A percentile compares a stretch with the other conserved stretches of the same genome.
Evolutionary conservation across 805 yeast species (phyloP).

Genomic region (Kodamaea lidongshanica): DNA sequence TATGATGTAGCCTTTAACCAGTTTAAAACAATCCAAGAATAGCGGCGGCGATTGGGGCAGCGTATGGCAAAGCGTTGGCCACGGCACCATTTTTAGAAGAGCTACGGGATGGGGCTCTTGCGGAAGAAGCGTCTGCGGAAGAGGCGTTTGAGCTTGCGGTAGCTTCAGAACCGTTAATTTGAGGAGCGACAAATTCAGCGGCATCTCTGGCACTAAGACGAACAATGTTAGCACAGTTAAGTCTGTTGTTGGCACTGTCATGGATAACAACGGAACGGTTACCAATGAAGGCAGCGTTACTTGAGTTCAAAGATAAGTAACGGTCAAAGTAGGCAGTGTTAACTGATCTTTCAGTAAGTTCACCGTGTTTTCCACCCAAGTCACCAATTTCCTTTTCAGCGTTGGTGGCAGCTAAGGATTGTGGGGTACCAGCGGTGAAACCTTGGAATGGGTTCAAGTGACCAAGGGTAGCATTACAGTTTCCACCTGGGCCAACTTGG

Average conservation of each 20-base stretch:
- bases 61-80: no score
- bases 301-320: conserved; percentile 19
- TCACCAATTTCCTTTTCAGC: conserved; percentile 30
- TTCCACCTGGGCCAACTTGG: conserved; percentile 25
- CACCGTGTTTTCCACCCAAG: conserved; percentile 35
- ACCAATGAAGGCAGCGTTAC: conserved; percentile 17
- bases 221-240: conserved; percentile 37
- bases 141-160: no score
- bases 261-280: conserved; percentile 33
- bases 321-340: conserved; percentile 17
- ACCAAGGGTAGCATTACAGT: conserved; percentile 24
- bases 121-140: no score
- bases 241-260: conserved; percentile 24
- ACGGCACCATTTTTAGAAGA: no score
- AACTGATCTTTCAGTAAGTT: conserved; percentile 19
- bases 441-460: conserved; percentile 39
- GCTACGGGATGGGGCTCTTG: no score
- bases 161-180: no score
- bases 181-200: conserved; percentile 2
- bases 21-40: no score
- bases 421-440: conserved; percentile 16
- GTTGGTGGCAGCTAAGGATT: conserved; percentile 2
- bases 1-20: no score
- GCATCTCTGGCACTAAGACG: conserved; percentile 4
- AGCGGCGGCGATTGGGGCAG: no score